These are phyloP conservation scores for Citrullus colocynthis DNA, from an alignment of 306 rosid species.

Conservation along the genomic window DNA sequence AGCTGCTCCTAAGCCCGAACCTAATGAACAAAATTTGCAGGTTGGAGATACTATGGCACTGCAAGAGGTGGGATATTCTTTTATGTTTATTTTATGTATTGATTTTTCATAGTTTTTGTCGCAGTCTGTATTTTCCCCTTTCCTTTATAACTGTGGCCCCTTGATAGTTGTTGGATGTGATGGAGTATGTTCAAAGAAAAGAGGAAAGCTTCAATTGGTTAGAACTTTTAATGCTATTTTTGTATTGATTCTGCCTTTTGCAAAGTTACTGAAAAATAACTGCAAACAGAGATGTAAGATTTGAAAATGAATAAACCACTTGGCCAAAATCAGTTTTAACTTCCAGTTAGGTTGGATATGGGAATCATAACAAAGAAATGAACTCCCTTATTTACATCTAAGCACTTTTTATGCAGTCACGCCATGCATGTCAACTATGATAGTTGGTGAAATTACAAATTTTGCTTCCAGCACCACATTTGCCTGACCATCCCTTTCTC, in stretches of 20 bases:
- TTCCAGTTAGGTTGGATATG: neutral
- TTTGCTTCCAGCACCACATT: neutral
- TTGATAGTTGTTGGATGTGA: neutral
- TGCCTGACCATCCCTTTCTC: neutral
- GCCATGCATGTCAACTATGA: neutral
- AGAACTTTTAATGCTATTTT: neutral
- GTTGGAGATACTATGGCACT: conserved; percentile 41
- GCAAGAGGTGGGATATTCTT: conserved; percentile 41
- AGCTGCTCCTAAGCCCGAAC: conserved; percentile 74
- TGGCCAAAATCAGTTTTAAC: neutral
- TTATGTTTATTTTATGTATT: conserved; percentile 1
- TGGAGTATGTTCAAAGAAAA: neutral
- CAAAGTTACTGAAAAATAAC: neutral
- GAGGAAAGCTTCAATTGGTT: neutral
- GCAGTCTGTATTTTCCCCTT: neutral
- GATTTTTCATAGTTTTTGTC: neutral
- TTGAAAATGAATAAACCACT: neutral
- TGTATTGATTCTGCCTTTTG: neutral
- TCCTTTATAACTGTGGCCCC: neutral
- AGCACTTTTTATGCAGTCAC: neutral
- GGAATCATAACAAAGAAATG: neutral
- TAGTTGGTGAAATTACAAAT: neutral
- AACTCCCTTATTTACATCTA: neutral
- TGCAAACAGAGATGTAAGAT: neutral
- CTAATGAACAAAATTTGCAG: conserved; percentile 56